Percentiles rank a stretch among this genome's conserved stretches.
These are phyloP conservation scores for Microsporum ferrugineum DNA, from an alignment of 2,329 filamentous ascomycete genomes.

Conservation along the genomic window DNA sequence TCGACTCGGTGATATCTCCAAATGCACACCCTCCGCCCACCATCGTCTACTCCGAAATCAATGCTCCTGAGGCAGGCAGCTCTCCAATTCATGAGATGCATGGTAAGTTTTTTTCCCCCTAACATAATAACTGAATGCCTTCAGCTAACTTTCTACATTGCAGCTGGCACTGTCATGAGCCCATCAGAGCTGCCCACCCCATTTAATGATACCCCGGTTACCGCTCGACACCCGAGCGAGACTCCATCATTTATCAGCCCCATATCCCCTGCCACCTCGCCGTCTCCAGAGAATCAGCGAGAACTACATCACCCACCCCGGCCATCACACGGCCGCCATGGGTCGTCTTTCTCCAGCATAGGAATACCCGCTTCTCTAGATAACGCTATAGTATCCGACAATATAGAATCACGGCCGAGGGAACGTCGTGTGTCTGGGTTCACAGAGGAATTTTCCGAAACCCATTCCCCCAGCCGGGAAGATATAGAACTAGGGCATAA, in stretches of 20 bases:
- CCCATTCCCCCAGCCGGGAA: slow-evolving; percentile 2
- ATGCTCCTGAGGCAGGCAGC: slow-evolving; percentile 19
- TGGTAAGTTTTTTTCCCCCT: slow-evolving; percentile 16
- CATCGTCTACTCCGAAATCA: slow-evolving; percentile 9
- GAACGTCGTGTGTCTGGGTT: slow-evolving; percentile 14
- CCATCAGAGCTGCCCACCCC: slow-evolving; percentile 13
- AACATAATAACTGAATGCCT: neutral
- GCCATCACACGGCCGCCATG: slow-evolving; percentile 10
- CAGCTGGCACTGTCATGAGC: slow-evolving; percentile 7
- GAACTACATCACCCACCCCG: neutral
- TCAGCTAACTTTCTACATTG: neutral
- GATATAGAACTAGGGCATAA: slow-evolving; percentile 3
- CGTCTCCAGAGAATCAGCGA: slow-evolving; percentile 9
- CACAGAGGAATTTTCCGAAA: slow-evolving; percentile 12
- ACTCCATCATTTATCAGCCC: slow-evolving; percentile 16
- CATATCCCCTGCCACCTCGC: slow-evolving; percentile 13
- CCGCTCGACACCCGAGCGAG: slow-evolving; percentile 14
- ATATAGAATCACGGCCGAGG: slow-evolving; percentile 6
- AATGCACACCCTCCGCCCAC: slow-evolving; percentile 10
- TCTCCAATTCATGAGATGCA: slow-evolving; percentile 24
- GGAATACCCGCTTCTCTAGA: slow-evolving; percentile 11
- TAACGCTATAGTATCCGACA: slow-evolving; percentile 7
- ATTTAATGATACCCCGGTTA: slow-evolving; percentile 10
- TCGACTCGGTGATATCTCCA: slow-evolving; percentile 8
- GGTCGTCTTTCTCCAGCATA: slow-evolving; percentile 14